phyloP scores from a whole-genome alignment of 2,329 filamentous ascomycete species.

The Diaporthe vexans region DNA sequence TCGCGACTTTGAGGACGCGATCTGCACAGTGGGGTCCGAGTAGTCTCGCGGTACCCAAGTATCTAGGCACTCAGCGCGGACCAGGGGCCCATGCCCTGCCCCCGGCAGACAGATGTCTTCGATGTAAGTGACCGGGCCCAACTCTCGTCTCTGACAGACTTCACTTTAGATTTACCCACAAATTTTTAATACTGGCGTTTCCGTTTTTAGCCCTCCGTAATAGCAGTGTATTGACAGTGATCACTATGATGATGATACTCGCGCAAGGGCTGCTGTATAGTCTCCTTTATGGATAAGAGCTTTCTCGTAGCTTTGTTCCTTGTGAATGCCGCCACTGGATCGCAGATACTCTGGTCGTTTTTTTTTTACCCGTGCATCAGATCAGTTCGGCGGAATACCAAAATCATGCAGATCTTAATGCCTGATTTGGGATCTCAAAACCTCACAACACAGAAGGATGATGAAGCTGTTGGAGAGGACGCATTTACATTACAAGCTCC shows the following conservation, averaged over 20 bases:
- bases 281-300: neutral
- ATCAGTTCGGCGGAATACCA: too few relatives aligned
- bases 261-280: neutral
- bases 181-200: neutral
- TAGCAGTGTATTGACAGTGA: neutral
- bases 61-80: neutral
- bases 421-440: neutral
- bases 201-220: neutral
- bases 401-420: too few relatives aligned
- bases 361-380: neutral
- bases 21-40: constrained; percentile 19
- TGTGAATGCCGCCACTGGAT: neutral
- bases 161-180: neutral
- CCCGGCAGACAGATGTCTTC: neutral
- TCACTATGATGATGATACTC: neutral
- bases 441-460: too few relatives aligned
- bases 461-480: too few relatives aligned
- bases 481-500: too few relatives aligned
- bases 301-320: neutral
- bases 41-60: neutral
- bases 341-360: neutral
- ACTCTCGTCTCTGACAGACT: constrained; percentile 1
- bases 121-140: constrained; percentile 5
- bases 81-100: neutral
- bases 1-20: constrained; percentile 28